Conservation (phyloP, 495 filamentous ascomycete species). For the Trichocladium antarcticum region DNA sequence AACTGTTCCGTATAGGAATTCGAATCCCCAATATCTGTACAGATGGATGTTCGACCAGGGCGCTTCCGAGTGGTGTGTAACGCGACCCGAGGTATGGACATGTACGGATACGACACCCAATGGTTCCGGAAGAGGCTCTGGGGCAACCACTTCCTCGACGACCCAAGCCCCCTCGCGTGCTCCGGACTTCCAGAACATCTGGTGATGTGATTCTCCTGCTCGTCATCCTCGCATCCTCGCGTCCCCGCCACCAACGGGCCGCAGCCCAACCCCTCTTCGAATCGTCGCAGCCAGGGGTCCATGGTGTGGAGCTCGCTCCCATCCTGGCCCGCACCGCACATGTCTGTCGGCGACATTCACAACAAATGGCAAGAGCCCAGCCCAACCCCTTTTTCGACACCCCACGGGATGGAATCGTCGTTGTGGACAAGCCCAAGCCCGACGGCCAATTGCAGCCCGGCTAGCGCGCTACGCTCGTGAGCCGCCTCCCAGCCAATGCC, state of each 20-base stretch:
- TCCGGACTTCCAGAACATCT: neutral
- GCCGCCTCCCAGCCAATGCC: neutral
- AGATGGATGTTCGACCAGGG: no score
- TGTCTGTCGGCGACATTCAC: neutral
- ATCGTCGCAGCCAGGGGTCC: conserved; percentile 5
- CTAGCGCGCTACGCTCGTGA: conserved; percentile 13
- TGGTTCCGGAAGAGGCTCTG: no score
- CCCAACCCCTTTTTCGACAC: conserved; percentile 6
- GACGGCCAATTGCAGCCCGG: neutral
- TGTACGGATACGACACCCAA: no score
- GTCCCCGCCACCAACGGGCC: conserved; percentile 5
- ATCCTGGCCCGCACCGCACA: neutral
- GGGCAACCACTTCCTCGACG: no score
- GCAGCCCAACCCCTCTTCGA: conserved; percentile 12
- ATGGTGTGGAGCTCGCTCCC: conserved; percentile 4
- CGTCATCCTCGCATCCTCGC: conserved; percentile 6
- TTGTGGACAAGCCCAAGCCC: neutral
- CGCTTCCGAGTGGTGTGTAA: neutral
- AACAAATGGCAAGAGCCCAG: neutral
- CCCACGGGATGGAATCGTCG: neutral
- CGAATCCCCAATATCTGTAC: neutral
- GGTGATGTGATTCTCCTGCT: neutral
- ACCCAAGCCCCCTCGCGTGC: no score
- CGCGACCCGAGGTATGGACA: no score
- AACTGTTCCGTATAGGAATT: no score